phyloP scores from a whole-genome alignment of 306 rosid genomes.

The Acacia acuminata region DNA sequence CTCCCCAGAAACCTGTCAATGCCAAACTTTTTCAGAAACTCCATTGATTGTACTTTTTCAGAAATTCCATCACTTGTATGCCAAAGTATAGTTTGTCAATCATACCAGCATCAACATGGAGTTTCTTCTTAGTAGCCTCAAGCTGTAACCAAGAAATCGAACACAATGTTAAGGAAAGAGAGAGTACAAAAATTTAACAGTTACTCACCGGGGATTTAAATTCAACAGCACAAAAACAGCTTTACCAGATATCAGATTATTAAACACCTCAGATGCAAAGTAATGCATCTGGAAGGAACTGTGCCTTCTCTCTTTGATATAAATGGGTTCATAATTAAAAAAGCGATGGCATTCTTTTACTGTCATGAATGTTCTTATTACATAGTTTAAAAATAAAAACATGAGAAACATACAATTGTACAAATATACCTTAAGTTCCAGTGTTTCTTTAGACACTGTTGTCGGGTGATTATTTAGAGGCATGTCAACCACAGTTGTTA shows the following conservation, averaged over 20 bases:
- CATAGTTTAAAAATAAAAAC: neutral
- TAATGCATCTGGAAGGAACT: conserved; percentile 3
- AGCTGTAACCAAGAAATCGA: conserved; percentile 43
- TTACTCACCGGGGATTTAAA: neutral
- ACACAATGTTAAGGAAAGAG: conserved; percentile 27
- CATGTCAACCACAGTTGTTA: conserved; percentile 95
- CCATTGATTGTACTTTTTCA: conserved; percentile 7
- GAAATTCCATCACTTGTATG: conserved; percentile 25
- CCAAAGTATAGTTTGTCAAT: conserved; percentile 18
- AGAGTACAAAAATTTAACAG: conserved; percentile 8
- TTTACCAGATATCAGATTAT: conserved; percentile 12
- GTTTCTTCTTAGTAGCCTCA: conserved; percentile 68
- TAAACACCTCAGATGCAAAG: neutral
- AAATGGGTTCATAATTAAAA: conserved; percentile 20
- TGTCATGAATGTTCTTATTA: neutral
- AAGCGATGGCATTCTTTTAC: neutral
- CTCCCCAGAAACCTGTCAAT: conserved; percentile 95
- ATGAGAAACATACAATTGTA: neutral
- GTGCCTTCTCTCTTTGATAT: conserved; percentile 8
- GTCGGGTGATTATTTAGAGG: conserved; percentile 88
- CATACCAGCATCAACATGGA: conserved; percentile 89
- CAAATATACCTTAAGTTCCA: conserved; percentile 70
- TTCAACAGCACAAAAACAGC: conserved; percentile 15
- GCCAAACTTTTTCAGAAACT: conserved; percentile 27
- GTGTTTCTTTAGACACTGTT: conserved; percentile 77